Base-by-base conservation (phyloP, 305 asterid genomes). In the Fraxinus paxiana region DNA sequence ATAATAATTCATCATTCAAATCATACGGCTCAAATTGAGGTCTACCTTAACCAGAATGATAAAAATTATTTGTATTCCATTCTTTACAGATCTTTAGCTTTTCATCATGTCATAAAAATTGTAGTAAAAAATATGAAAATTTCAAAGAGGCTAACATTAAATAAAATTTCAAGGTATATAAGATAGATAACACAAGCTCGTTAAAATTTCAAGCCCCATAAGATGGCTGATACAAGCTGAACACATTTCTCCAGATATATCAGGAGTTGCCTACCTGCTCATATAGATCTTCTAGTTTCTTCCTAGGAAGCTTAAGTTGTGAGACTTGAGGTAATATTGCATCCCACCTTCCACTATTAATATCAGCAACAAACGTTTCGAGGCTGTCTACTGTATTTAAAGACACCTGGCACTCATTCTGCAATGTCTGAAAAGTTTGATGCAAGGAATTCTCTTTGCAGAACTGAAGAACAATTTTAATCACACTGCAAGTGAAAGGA, bases 291-390 rank as follows among this genome's bases (percentile, higher is more conserved):
- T 96, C 99, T 75, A 96, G 90, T 74, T 87, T 94, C 87, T 96
- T 94, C 72, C 98, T 88, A 0, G 99, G 94, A 80, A 96, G 97
- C 92, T 94, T 96, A 65, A 96, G 96, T 80, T 96, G 99, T 77
- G 99, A 88, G 80, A 96, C 92, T 88, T 96, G 99, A 54, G 99
- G 98, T 80, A 96, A 90, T 79, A 96, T 94, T 15, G 99, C 98
- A 88, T 96, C 99, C 99, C 99, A 96, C 88, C 97, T 91, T 86
- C 99, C 98, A 85, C 97, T 89, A 77, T 96, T 96, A 81, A 96
- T 89, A 87, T 96, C 99, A 77, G 98, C 93, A 85, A 89, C 75
- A 85, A 96, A 94, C 7, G 99, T 96, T 86, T 96, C 99, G 15
- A 84, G 92, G 85, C 98, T 96, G 87, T 96, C 99, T 81, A 96